Percentiles rank a stretch among this genome's conserved stretches.
Conservation (phyloP, 148 eudicot species). For the Silene latifolia region DNA sequence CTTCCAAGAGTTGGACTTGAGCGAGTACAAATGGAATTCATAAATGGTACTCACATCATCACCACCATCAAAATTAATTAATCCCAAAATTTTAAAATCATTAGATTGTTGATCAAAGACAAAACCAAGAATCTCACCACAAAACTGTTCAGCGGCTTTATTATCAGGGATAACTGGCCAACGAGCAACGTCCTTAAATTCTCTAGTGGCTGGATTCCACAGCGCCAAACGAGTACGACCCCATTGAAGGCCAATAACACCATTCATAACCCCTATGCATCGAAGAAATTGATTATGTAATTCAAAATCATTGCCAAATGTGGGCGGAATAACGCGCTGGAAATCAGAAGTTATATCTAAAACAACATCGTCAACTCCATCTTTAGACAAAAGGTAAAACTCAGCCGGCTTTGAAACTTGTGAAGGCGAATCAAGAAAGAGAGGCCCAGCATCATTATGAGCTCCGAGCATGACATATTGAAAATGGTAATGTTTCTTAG, state of each 20-base stretch:
- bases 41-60: not conserved
- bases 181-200: slow-evolving; percentile 1
- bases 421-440: not conserved
- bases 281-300: not conserved
- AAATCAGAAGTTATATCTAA: not conserved
- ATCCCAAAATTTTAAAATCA: not conserved
- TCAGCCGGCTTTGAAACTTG: not conserved
- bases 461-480: not conserved
- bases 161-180: not conserved
- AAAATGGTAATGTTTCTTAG: not conserved
- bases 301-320: not conserved
- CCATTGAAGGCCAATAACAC: slow-evolving; percentile 6
- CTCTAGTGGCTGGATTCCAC: slow-evolving; percentile 17
- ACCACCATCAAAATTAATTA: not conserved
- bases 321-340: not conserved
- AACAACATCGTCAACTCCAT: not conserved
- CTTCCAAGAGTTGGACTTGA: slow-evolving; percentile 3
- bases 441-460: too few species aligned
- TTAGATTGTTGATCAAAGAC: not conserved
- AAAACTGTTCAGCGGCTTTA: not conserved
- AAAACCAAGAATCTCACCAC: not conserved
- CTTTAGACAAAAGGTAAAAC: slow-evolving; percentile 1
- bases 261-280: not conserved
- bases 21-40: not conserved
- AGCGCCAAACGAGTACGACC: not conserved